A percentile compares a stretch with the other conserved stretches of the same genome.
Conservation (phyloP, 2,329 filamentous ascomycete species). For the Penicillium sp. region DNA sequence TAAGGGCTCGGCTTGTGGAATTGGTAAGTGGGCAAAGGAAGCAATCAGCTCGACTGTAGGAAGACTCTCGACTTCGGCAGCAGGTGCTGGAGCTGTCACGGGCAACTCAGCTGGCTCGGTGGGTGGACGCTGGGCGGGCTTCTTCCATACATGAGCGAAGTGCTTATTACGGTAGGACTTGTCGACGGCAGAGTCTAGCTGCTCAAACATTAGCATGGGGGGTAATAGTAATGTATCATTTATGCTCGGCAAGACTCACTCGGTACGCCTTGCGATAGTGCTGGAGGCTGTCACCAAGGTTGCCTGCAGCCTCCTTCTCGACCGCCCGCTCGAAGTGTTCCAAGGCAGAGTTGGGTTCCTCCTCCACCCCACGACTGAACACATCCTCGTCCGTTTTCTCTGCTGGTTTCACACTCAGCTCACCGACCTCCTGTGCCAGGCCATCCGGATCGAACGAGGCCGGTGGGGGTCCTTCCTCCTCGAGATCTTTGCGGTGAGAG, state of each 20-base stretch:
- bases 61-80: slow-evolving; percentile 53
- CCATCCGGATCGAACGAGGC: slow-evolving; percentile 32
- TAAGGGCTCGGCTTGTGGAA: slow-evolving; percentile 68
- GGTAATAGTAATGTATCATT: too few species aligned
- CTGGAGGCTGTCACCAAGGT: slow-evolving; percentile 82
- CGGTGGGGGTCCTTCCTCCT: slow-evolving; percentile 35
- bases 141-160: slow-evolving; percentile 70
- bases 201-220: too few species aligned
- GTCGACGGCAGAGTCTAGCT: slow-evolving; percentile 66
- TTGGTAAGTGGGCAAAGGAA: slow-evolving; percentile 72
- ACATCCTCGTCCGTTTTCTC: slow-evolving; percentile 49
- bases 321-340: slow-evolving; percentile 94
- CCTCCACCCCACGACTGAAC: slow-evolving; percentile 35
- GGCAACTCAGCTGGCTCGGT: slow-evolving; percentile 57
- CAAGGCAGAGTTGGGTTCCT: slow-evolving; percentile 73
- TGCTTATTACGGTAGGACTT: slow-evolving; percentile 88
- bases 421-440: slow-evolving; percentile 40
- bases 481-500: slow-evolving; percentile 43
- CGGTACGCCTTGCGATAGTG: slow-evolving; percentile 90
- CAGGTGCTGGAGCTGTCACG: slow-evolving; percentile 60
- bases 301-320: slow-evolving; percentile 83
- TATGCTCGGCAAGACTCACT: slow-evolving; percentile 55
- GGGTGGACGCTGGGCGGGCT: slow-evolving; percentile 45
- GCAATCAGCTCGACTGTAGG: slow-evolving; percentile 71
- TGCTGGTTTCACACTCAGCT: slow-evolving; percentile 37